These are phyloP conservation scores for Mrakia frigida DNA, from an alignment of 768 basidiomycete species.

Conservation along the genomic window DNA sequence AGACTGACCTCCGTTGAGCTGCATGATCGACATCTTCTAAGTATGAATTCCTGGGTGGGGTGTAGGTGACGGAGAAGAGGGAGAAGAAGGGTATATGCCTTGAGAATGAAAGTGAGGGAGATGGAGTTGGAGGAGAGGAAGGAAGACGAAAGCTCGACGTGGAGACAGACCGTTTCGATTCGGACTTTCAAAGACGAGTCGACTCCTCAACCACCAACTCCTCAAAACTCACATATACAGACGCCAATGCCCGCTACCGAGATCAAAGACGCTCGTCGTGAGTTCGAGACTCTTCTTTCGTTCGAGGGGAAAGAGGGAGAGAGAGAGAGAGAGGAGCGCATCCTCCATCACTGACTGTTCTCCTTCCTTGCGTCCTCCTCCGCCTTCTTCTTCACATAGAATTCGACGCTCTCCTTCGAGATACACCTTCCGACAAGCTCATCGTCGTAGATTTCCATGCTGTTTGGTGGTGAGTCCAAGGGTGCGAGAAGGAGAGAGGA, in stretches of 20 bases:
- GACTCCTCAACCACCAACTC: neutral
- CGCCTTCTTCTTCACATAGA: neutral
- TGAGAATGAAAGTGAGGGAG: neutral
- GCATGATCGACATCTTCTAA: constrained; percentile 28
- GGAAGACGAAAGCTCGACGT: neutral
- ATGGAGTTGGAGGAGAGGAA: neutral
- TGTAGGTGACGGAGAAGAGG: too few relatives aligned
- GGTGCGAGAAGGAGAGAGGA: neutral
- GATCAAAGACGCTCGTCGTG: constrained; percentile 19
- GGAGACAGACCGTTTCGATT: neutral
- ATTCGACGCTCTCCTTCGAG: constrained; percentile 17
- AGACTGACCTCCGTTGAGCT: constrained; percentile 32
- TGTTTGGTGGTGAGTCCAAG: constrained; percentile 22
- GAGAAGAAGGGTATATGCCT: neutral
- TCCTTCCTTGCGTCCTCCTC: neutral
- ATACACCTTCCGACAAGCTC: constrained; percentile 10
- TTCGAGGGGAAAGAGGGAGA: too few relatives aligned
- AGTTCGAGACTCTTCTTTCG: neutral
- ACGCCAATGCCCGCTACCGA: constrained; percentile 21
- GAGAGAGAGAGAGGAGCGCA: neutral
- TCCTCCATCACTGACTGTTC: neutral
- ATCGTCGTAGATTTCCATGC: constrained; percentile 40
- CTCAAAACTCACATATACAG: neutral
- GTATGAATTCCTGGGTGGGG: too few relatives aligned
- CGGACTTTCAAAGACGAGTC: neutral